Conservation (phyloP, 2,329 filamentous ascomycete species). For the Myriosclerotinia curreyana region DNA sequence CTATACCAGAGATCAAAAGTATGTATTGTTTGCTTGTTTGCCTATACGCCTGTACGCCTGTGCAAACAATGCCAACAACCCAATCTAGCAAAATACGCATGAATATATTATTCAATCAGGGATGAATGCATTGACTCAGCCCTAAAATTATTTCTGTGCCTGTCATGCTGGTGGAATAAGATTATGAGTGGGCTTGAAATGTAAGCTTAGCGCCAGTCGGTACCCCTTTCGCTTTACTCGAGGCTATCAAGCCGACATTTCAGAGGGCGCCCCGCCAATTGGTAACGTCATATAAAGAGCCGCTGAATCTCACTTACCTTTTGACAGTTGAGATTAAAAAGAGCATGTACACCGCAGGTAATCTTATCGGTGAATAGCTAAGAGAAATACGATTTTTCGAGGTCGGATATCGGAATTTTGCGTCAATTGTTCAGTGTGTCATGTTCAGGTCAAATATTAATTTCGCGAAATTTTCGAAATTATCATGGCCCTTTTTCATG, state of each 20-base stretch:
- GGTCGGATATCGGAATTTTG: too few species aligned
- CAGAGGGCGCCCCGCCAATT: background rate
- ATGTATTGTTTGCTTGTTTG: background rate
- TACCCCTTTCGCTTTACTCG: background rate
- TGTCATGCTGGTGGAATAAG: background rate
- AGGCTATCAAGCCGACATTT: background rate
- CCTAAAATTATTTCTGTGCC: too few species aligned
- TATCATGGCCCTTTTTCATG: too few species aligned
- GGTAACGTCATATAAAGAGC: background rate
- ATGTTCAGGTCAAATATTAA: background rate
- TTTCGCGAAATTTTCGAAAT: background rate
- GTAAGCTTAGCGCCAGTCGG: background rate
- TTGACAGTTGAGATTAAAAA: background rate
- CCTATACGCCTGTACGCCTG: background rate
- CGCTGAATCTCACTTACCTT: too few species aligned
- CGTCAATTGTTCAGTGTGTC: background rate
- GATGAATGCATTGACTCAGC: background rate
- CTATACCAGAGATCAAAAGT: background rate
- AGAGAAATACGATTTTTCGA: fast-evolving
- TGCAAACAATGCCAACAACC: background rate
- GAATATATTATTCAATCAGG: background rate
- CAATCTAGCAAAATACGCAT: background rate
- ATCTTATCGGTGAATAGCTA: background rate
- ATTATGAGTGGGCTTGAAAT: background rate
- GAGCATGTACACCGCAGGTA: background rate